Conservation (phyloP, 1,139 yeast species). For the Hyphopichia pseudoburtonii region DNA sequence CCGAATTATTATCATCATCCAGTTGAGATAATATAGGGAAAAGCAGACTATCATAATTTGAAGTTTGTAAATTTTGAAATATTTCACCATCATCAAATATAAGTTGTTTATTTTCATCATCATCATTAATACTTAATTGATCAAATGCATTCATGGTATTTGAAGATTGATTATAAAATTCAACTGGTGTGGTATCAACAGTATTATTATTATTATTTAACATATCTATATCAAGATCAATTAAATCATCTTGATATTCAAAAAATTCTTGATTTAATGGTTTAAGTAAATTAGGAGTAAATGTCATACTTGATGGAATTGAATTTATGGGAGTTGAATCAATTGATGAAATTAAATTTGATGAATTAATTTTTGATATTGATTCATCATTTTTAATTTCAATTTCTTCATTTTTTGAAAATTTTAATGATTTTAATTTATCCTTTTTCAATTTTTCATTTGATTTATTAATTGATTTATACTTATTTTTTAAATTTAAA, state of each 20-base stretch:
- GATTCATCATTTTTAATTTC: background rate
- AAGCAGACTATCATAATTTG: no score
- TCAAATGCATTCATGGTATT: background rate
- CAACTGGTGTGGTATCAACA: background rate
- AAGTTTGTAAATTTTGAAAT: conserved; percentile 2
- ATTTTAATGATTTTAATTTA: conserved; percentile 4
- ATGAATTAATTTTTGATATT: background rate
- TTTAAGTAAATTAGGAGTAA: conserved; percentile 23
- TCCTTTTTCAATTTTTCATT: conserved; percentile 11
- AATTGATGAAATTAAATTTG: conserved; percentile 1
- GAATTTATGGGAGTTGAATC: conserved; percentile 2
- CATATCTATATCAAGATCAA: conserved; percentile 11
- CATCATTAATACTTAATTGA: conserved; percentile 2
- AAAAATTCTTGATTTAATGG: conserved; percentile 21
- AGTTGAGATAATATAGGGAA: background rate
- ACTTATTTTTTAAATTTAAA: conserved; percentile 28
- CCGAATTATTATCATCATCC: background rate
- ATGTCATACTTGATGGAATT: conserved; percentile 3
- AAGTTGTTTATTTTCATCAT: conserved; percentile 4
- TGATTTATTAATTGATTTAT: conserved; percentile 18
- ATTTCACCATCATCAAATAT: conserved; percentile 2
- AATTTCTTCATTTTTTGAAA: no score
- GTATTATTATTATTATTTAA: conserved; percentile 1
- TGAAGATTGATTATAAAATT: background rate
- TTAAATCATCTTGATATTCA: conserved; percentile 11